phyloP scores from a whole-genome alignment of 2,329 filamentous ascomycete genomes.

The Aspergillus texensis region DNA sequence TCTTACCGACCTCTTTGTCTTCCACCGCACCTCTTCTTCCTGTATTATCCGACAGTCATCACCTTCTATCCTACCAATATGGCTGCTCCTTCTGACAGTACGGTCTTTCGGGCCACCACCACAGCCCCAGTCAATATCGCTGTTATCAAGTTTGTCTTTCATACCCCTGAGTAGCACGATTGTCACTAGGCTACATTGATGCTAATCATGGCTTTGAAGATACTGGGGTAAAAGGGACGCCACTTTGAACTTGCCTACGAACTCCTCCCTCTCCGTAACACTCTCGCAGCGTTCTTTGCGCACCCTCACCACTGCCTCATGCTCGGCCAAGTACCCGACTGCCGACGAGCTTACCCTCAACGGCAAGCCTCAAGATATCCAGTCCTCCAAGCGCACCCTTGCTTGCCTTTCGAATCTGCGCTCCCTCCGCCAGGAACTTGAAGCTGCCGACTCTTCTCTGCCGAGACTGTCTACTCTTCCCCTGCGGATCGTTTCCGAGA shows the following conservation, averaged over 20 bases:
- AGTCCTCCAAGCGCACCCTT: constrained; percentile 82
- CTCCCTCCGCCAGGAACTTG: constrained; percentile 72
- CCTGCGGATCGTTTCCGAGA: constrained; percentile 87
- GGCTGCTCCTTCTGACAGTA: constrained; percentile 39
- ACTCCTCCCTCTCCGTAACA: constrained; percentile 95
- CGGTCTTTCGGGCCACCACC: constrained; percentile 87
- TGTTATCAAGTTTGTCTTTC: constrained; percentile 76
- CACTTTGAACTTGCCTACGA: constrained; percentile 93
- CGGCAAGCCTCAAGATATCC: constrained; percentile 75
- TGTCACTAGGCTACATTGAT: neutral
- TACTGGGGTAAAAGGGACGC: constrained; percentile 98
- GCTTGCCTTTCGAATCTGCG: constrained; percentile 90
- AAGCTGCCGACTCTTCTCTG: constrained; percentile 70
- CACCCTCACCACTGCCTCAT: constrained; percentile 93
- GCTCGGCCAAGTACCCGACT: constrained; percentile 70
- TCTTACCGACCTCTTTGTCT: neutral
- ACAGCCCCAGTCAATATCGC: constrained; percentile 98
- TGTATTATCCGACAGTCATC: neutral
- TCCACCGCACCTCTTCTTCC: neutral
- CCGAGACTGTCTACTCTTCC: constrained; percentile 77
- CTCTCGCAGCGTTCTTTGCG: constrained; percentile 91
- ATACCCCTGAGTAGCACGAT: constrained; percentile 14
- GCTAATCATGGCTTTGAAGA: constrained; percentile 39
- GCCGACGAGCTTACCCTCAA: constrained; percentile 81
- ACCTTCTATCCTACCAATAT: constrained; percentile 24